Evolutionary conservation across 1,284 basidiomycete species (phyloP).

Genomic region (Ceratobasidium papillatum): DNA sequence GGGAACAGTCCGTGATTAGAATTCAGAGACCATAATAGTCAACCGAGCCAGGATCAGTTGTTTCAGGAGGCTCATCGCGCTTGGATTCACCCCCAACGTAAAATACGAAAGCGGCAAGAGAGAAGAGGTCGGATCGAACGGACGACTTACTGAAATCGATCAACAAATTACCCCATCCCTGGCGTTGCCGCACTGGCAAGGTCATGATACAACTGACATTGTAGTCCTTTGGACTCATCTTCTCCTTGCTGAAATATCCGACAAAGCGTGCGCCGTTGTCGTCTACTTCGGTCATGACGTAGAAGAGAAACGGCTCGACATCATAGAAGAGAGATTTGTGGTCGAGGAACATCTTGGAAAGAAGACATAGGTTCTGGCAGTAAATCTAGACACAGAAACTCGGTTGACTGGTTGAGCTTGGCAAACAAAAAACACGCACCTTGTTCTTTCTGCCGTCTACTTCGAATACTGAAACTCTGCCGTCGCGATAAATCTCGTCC

Average conservation of each 20-base stretch:
- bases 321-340: constrained; percentile 99
- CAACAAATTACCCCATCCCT: constrained; percentile 93
- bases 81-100: neutral
- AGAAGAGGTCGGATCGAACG: constrained; percentile 26
- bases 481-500: constrained; percentile 97
- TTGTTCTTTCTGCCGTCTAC: constrained; percentile 99
- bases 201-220: constrained; percentile 99
- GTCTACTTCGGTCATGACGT: constrained; percentile 94
- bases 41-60: neutral
- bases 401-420: neutral
- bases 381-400: constrained; percentile 74
- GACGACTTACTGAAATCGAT: constrained; percentile 93
- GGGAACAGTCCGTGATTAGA: neutral
- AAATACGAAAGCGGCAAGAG: neutral
- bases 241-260: constrained; percentile 99
- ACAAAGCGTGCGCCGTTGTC: constrained; percentile 93
- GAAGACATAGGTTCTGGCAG: constrained; percentile 98
- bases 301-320: constrained; percentile 99
- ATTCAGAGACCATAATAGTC: neutral
- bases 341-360: constrained; percentile 99
- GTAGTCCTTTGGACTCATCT: constrained; percentile 92
- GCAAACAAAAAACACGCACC: constrained; percentile 54
- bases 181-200: constrained; percentile 90
- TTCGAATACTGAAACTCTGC: constrained; percentile 90
- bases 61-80: neutral